Evolutionary conservation across 148 eudicot species (phyloP), one percentile per base, ranked within the genome.

Genomic region (Vaccinium corymbosum): DNA sequence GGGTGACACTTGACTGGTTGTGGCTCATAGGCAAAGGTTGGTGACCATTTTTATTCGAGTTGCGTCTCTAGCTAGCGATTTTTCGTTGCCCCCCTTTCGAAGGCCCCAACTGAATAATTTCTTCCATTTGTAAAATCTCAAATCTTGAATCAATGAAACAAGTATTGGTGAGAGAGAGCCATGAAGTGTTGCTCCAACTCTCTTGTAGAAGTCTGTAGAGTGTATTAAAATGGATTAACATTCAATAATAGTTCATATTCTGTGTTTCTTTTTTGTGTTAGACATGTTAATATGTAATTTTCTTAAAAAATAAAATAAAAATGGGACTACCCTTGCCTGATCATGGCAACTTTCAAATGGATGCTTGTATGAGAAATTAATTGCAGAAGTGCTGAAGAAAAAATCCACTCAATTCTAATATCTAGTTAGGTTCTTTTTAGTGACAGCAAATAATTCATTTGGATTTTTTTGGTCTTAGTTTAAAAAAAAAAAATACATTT

Each of bases 1-100:
- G 92, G 14, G 88, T 86, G 32, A 61, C 86, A 35, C 84, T 80
- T 27, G 92, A 90, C 49, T 90, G 92, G 92, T 80, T 90, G 62
- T 90, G 92, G 92, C 90, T 89, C 48, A 90, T 90, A 8, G 90
- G 90, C 59, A 90, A 87, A 80, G 91, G 86, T 17, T 89, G 92
- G 90, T 88, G 78, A 86, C 52, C 73, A 16, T 73, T 22, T n/a
- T 38, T 6, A 22, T 49, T 64, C 29, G 5, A 48, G 59, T 16
- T 77, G 1, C 4, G 3, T 48, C 27, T 76, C 13, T n/a, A 17
- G 15, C 4, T 76, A 17, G 49, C 17, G 14, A 4, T 73, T 73
- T 73, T 72, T 72, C 38, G 49, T 32, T 0, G 76, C 46, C 75
- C 75, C 75, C 75, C 10, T 1, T 71, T 71, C 42, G 3, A 74